Evolutionary conservation across 495 filamentous ascomycete species (phyloP), one percentile per base, ranked within the genome.

Genomic region (Glonium stellatum): DNA sequence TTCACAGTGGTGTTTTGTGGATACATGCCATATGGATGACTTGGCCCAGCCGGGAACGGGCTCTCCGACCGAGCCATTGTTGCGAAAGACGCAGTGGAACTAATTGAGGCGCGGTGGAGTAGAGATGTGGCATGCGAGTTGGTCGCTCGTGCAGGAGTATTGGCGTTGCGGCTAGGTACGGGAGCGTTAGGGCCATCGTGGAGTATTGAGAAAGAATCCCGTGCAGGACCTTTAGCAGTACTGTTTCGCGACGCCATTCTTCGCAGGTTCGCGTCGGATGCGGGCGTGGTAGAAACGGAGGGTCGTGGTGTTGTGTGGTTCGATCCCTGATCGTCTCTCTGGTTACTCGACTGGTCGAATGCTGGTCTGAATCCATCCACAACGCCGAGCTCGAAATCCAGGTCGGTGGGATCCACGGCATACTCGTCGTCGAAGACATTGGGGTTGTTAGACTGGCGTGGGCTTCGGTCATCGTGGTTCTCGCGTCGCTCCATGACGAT

Each of bases 1-100:
- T 60, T 63, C 10, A 72, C 49, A 12, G 65, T 56, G 19, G 67
- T 71, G 53, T 66, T 65, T 63, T 74, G 73, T 25, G 72, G 63
- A 54, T 74, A 75, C 69, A 74, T 73, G 59, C 55, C 68, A 54
- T 75, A 75, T 1, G 73, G 73, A 69, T 74, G 72, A 52, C 73
- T 75, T 13, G 73, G 73, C 15, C 66, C 71, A 19, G 58, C 62
- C 31, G 62, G 60, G 10, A 66, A 62, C 21, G 67, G 66, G 57
- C 68, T 72, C 13, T 70, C 60, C 9, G 72, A 63, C 12, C 65
- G 52, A 9, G 68, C 66, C 58, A 67, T 72, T 13, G 71, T 67
- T 19, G 59, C 61, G 46, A 70, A 73, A 11, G 72, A 74, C 1
- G 65, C 67, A 0, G 70, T 69, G 4, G 71, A 73, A 23, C 62